These are phyloP conservation scores for Coccomyxa sp. DNA, from an alignment of 139 green algal genomes.

Conservation along the genomic window DNA sequence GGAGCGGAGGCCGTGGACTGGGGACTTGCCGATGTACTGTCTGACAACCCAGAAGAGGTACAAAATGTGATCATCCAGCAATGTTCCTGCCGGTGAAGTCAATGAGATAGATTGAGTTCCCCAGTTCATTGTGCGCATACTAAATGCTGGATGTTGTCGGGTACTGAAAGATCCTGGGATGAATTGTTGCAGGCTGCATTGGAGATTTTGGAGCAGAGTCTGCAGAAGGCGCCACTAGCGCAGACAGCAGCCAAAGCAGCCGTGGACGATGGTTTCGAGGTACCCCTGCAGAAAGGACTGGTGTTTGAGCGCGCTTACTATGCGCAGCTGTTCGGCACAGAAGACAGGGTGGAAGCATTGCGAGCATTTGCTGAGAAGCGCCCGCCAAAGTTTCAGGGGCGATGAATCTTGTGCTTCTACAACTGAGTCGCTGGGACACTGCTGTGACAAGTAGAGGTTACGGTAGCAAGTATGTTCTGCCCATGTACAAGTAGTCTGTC, in stretches of 20 bases:
- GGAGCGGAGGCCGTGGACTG: background rate
- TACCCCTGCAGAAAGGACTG: background rate
- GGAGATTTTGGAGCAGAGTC: background rate
- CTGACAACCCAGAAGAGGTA: constrained; percentile 1
- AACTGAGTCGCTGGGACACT: too few species aligned
- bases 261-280: background rate
- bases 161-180: too few species aligned
- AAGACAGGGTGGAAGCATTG: constrained; percentile 3
- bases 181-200: background rate
- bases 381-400: background rate
- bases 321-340: background rate
- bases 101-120: too few species aligned
- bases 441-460: too few species aligned
- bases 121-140: too few species aligned
- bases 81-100: too few species aligned
- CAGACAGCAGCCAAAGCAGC: background rate
- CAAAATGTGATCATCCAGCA: background rate
- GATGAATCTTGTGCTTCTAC: too few species aligned
- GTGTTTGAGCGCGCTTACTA: background rate
- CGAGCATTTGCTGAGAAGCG: constrained; percentile 4
- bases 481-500: too few species aligned
- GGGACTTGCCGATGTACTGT: background rate
- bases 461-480: too few species aligned
- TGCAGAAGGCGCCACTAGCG: background rate
- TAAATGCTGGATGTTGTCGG: too few species aligned